Percentiles rank a stretch among this genome's conserved stretches.
phyloP scores from a whole-genome alignment of 2,329 filamentous ascomycete species.

The Calonectria ilicicola region DNA sequence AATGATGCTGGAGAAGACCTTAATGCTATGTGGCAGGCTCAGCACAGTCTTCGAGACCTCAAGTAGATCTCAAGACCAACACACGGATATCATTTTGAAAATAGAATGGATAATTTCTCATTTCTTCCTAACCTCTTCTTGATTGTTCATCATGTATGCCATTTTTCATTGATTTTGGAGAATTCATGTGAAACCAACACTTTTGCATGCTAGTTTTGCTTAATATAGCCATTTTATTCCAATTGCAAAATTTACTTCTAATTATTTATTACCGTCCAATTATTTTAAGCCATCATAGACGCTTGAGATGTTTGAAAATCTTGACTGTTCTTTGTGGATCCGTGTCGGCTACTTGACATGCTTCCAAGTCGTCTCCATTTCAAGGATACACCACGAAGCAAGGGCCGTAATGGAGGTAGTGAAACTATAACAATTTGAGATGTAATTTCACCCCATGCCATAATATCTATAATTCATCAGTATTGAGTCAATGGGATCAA shows the following conservation, averaged over 20 bases:
- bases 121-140: no score
- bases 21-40: not conserved
- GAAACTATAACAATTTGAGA: not conserved
- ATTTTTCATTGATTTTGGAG: no score
- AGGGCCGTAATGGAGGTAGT: not conserved
- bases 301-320: not conserved
- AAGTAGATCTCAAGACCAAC: not conserved
- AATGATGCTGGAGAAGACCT: not conserved
- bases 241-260: no score
- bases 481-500: rapidly evolving
- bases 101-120: no score
- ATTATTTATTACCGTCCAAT: not conserved
- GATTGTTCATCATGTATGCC: no score
- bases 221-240: no score
- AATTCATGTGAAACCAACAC: no score
- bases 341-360: not conserved
- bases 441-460: not conserved
- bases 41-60: not conserved
- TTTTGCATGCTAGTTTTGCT: no score
- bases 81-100: no score
- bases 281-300: not conserved
- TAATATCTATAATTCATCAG: not conserved
- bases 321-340: not conserved
- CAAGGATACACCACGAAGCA: not conserved
- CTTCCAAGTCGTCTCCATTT: not conserved